Percentiles rank a stretch among this genome's conserved stretches.
These are phyloP conservation scores for Trichoderma hamatum DNA, from an alignment of 2,329 filamentous ascomycete species.

Conservation along the genomic window DNA sequence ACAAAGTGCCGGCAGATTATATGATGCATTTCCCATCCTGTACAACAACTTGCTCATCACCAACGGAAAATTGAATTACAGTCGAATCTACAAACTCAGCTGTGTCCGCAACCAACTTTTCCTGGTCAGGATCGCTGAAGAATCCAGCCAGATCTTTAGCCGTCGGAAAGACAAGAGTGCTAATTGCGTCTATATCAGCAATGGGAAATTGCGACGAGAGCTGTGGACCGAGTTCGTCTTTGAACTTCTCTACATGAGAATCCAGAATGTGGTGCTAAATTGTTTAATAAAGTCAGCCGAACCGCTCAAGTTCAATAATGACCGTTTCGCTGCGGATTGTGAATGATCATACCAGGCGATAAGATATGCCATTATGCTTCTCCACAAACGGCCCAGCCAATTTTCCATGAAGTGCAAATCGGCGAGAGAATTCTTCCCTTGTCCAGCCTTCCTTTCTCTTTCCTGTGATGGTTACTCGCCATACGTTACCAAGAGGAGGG, in stretches of 20 bases:
- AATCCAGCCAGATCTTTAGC: conserved; percentile 9
- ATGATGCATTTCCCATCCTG: not conserved
- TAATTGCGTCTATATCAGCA: conserved; percentile 15
- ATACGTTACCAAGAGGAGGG: not conserved
- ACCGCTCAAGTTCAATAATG: no score
- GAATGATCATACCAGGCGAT: conserved; percentile 4
- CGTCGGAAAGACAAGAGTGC: conserved; percentile 17
- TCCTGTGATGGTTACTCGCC: conserved; percentile 4
- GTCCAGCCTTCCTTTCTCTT: conserved; percentile 17
- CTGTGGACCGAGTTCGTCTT: conserved; percentile 2
- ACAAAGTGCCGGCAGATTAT: not conserved
- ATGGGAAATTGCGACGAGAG: not conserved
- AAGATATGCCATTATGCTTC: conserved; percentile 23
- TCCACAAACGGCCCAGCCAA: not conserved
- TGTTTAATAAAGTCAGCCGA: not conserved
- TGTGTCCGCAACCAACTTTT: conserved; percentile 3
- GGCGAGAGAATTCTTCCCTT: conserved; percentile 23
- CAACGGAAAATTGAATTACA: conserved; percentile 13
- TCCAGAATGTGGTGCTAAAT: conserved; percentile 5
- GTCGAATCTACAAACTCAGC: not conserved
- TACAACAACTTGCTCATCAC: conserved; percentile 16
- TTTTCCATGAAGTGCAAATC: conserved; percentile 17
- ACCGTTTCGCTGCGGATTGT: no score
- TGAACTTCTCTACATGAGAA: not conserved
- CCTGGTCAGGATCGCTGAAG: not conserved